Base-by-base conservation (phyloP, 2,329 filamentous ascomycete genomes). In the Bipolaris bicolor region DNA sequence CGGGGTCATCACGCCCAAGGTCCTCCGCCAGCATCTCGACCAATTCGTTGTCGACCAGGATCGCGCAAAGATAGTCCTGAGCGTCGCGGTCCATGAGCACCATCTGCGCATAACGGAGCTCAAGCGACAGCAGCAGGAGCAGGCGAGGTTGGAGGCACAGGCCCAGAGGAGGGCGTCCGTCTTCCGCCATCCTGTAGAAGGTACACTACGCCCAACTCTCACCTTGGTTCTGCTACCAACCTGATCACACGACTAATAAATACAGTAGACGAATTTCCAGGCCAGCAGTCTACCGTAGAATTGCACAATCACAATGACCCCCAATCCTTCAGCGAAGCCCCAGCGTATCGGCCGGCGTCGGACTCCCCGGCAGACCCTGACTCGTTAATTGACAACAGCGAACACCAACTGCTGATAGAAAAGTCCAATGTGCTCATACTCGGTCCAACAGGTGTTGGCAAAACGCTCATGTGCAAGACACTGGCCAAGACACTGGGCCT, bases 21-120 rank as follows among this genome's bases (percentile, higher is more conserved):
- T 81, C 66, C 82, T 99, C 68, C 97, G 98, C 81, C 88, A 91
- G 71, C 90, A 95, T 69, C 87, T 98, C 31, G 95, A 99, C 74
- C 90, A 95, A 72, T 99, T 96, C 74, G 94, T 99, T 1, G 94
- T 99, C 3, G 95, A 94, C 39, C 95, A 99, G 77, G 92, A 97
- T 65, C 87, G 92, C 58, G 92, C 95, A 15, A 95, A 99, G 82
- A 96, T 96, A 77, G 91, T 93, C 13, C 87, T 98, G 62, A 95
- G 92, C 63, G 89, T 94, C 3, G 92, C 94, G 6, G 90, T 99
- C 26, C 97, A 96, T 80, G 97, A 98, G 72, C 95, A 99, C 75
- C 97, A 98, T 73, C 92, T 97, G 77, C 87, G 91, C 45, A 85
- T 97, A 58, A 88, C 93, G 67, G 88, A 90, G 76, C 71, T 89